A percentile compares a stretch with the other conserved stretches of the same genome.
Conservation (phyloP, 805 yeast species). For the Diddensiella santjacobensis region DNA sequence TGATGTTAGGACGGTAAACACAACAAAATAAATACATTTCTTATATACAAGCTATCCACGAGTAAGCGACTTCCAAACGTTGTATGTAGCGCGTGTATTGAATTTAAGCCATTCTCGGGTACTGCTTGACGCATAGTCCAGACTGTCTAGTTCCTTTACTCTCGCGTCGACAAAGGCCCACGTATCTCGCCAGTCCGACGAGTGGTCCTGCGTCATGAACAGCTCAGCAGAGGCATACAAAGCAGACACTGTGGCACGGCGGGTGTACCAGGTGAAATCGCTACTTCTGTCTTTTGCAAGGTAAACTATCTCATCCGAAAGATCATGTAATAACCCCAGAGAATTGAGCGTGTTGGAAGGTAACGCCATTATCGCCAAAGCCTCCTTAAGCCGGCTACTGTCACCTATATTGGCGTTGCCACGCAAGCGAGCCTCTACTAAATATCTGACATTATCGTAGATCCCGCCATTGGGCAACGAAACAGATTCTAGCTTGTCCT, state of each 20-base stretch:
- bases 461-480: conserved; percentile 18
- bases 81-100: conserved; percentile 58
- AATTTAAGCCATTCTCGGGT: conserved; percentile 76
- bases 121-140: conserved; percentile 60
- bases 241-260: conserved; percentile 65
- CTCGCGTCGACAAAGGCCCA: conserved; percentile 59
- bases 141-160: conserved; percentile 47
- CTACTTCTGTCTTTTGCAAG: conserved; percentile 72
- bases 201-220: conserved; percentile 73
- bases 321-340: conserved; percentile 62
- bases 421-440: conserved; percentile 42
- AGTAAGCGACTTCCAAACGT: conserved; percentile 60
- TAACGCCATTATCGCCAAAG: conserved; percentile 56
- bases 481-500: conserved; percentile 32
- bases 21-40: conserved; percentile 1
- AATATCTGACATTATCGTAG: conserved; percentile 42
- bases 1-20: too few species aligned
- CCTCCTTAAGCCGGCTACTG: conserved; percentile 32
- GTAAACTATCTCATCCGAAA: conserved; percentile 79
- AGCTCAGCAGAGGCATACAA: conserved; percentile 73
- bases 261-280: conserved; percentile 92
- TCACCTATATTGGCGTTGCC: conserved; percentile 37
- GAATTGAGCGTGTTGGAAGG: conserved; percentile 61
- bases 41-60: too few species aligned
- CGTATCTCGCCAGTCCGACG: conserved; percentile 54